A percentile compares a stretch with the other conserved stretches of the same genome.
Conservation (phyloP, 2,329 filamentous ascomycete genomes). For the Emergomyces pasteurianus region DNA sequence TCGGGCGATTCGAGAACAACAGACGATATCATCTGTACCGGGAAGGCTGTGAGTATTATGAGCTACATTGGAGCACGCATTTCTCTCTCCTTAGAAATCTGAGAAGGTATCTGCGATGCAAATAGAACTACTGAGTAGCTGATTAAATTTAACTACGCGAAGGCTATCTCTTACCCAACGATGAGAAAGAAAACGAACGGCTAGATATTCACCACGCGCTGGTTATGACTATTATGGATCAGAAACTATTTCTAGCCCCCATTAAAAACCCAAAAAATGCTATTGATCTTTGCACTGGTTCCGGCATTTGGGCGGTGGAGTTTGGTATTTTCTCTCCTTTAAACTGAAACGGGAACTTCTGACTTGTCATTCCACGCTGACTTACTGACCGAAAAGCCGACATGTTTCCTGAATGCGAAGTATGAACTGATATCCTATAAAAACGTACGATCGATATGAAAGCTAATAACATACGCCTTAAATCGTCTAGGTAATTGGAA, state of each 20-base stretch:
- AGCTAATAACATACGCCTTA: neutral
- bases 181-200: slow-evolving; percentile 8
- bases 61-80: neutral
- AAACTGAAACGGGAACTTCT: neutral
- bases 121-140: neutral
- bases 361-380: neutral
- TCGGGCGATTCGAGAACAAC: slow-evolving; percentile 16
- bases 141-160: neutral
- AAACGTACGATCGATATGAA: neutral
- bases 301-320: slow-evolving; percentile 9
- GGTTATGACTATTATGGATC: slow-evolving; percentile 4
- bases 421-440: neutral
- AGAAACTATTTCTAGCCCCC: slow-evolving; percentile 6
- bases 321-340: slow-evolving; percentile 3
- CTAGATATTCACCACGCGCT: slow-evolving; percentile 11
- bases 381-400: slow-evolving; percentile 1
- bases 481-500: slow-evolving; percentile 6
- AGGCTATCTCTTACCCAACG: slow-evolving; percentile 11
- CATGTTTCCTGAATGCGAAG: slow-evolving; percentile 4
- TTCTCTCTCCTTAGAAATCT: neutral
- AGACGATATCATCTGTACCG: slow-evolving; percentile 15
- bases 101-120: neutral
- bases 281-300: slow-evolving; percentile 10
- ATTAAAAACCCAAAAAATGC: slow-evolving; percentile 4
- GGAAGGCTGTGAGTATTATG: slow-evolving; percentile 6